Evolutionary conservation across 192 early-diverging fungal species (phyloP).

Genomic region (Kappamyces sp.): DNA sequence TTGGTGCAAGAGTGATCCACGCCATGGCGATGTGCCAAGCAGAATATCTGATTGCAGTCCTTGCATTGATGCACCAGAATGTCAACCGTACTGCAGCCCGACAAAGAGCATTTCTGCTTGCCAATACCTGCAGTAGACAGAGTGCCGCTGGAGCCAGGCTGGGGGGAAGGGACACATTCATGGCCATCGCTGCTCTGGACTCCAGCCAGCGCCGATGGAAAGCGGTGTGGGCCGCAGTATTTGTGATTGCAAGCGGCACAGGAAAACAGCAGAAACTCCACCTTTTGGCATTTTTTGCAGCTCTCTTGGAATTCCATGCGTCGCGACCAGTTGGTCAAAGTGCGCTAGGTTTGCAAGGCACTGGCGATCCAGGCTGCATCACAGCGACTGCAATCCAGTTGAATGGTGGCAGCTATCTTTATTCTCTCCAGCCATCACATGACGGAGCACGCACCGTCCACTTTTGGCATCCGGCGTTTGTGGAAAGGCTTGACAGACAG

Average conservation of each 20-base stretch:
- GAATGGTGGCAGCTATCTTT: too few relatives aligned
- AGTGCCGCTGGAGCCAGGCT: not conserved
- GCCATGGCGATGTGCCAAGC: constrained; percentile 7
- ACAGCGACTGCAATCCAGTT: too few relatives aligned
- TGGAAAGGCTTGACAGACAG: too few relatives aligned
- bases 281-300: constrained; percentile 1
- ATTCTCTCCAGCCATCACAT: too few relatives aligned
- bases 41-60: constrained; percentile 1
- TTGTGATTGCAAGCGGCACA: not conserved
- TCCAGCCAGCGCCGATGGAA: not conserved
- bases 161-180: not conserved
- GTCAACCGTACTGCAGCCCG: constrained; percentile 8
- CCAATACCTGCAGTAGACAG: not conserved
- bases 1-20: not conserved
- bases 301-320: constrained; percentile 10
- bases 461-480: too few relatives aligned
- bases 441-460: too few relatives aligned
- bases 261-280: constrained; percentile 4
- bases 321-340: too few relatives aligned
- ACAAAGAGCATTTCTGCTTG: not conserved
- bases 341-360: too few relatives aligned
- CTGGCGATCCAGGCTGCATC: too few relatives aligned
- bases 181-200: too few relatives aligned
- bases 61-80: not conserved
- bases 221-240: constrained; percentile 3